These are phyloP conservation scores for Trifolium subterraneum DNA, from an alignment of 306 rosid genomes.

Conservation along the genomic window DNA sequence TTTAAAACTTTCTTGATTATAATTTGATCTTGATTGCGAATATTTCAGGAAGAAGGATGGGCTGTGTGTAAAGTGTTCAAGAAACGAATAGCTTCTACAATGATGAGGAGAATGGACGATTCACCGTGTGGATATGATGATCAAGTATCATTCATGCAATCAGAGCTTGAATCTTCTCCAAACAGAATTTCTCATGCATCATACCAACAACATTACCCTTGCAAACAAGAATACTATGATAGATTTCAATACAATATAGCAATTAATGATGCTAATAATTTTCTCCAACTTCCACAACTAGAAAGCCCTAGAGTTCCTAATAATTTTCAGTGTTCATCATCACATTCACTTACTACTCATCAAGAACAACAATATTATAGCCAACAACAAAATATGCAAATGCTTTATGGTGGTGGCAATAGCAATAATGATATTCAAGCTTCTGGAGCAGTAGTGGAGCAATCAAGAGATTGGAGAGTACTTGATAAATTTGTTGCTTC, in stretches of 20 bases:
- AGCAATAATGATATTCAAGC: constrained; percentile 40
- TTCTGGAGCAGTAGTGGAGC: constrained; percentile 48
- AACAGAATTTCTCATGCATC: constrained; percentile 46
- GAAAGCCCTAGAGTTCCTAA: constrained; percentile 68
- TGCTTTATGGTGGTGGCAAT: constrained; percentile 37
- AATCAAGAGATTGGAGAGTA: constrained; percentile 76
- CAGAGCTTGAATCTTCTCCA: constrained; percentile 57
- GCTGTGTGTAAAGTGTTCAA: constrained; percentile 85
- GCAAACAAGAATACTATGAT: constrained; percentile 71
- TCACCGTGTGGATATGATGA: constrained; percentile 81
- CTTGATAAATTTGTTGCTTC: constrained; percentile 84
- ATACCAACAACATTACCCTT: constrained; percentile 53
- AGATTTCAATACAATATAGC: constrained; percentile 54
- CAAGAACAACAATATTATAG: constrained; percentile 41
- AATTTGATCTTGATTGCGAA: neutral
- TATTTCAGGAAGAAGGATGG: constrained; percentile 82
- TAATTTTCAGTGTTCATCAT: constrained; percentile 39
- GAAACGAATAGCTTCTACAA: constrained; percentile 58
- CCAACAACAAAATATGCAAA: constrained; percentile 44
- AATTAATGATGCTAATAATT: constrained; percentile 50
- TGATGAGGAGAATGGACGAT: constrained; percentile 59
- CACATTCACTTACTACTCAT: constrained; percentile 39
- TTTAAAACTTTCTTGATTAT: neutral
- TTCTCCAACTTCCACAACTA: constrained; percentile 83
- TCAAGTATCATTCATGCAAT: constrained; percentile 69